These are phyloP conservation scores for Lentinus brumalis DNA, from an alignment of 768 basidiomycete species.

Conservation along the genomic window DNA sequence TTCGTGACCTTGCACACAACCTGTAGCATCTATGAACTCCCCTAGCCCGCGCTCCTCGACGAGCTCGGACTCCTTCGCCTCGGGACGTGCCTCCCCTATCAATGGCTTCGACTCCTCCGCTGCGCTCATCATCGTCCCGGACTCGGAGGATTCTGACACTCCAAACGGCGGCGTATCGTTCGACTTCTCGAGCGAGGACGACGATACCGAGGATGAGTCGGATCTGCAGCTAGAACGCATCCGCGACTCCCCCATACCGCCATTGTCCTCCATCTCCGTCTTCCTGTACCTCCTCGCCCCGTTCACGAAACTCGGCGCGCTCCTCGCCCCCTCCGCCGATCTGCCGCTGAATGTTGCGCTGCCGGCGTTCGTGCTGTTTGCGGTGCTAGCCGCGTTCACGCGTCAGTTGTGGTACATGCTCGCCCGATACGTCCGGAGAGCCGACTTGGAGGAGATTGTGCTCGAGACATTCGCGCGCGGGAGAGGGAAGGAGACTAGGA, in stretches of 20 bases:
- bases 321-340: constrained; percentile 54
- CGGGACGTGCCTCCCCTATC: constrained; percentile 25
- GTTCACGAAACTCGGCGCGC: constrained; percentile 70
- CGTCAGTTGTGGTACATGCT: constrained; percentile 79
- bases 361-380: constrained; percentile 51
- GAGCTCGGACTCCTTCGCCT: constrained; percentile 27
- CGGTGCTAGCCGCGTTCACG: constrained; percentile 59
- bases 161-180: constrained; percentile 25
- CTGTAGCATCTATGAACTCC: constrained; percentile 10
- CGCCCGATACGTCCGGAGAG: constrained; percentile 67
- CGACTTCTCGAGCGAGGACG: constrained; percentile 48
- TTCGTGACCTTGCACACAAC: neutral
- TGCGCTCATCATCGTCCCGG: constrained; percentile 65
- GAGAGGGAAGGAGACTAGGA: constrained; percentile 49
- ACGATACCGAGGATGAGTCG: constrained; percentile 42
- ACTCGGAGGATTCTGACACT: constrained; percentile 47
- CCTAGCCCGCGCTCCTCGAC: constrained; percentile 24
- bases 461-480: constrained; percentile 60
- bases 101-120: constrained; percentile 44
- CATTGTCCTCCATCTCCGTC: constrained; percentile 56
- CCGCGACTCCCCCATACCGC: constrained; percentile 45
- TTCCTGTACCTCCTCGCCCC: constrained; percentile 73
- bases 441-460: constrained; percentile 67
- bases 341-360: constrained; percentile 53
- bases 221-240: constrained; percentile 29